Evolutionary conservation across 306 rosid genomes (phyloP), one percentile per base, ranked within the genome.

Genomic region (Acacia acuminata): DNA sequence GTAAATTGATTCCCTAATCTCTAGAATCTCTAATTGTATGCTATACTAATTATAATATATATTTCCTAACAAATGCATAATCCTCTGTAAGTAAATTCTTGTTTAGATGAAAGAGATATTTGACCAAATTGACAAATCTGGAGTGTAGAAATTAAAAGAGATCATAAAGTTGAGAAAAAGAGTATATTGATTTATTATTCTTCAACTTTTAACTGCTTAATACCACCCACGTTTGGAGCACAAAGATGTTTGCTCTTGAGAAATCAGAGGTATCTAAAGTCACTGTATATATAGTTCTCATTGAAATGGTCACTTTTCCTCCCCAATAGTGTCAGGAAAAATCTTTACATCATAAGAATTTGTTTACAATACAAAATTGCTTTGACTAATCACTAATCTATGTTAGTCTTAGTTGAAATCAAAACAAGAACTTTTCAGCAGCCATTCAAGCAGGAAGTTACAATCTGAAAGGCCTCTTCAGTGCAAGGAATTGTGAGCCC

Each of bases 401-500:
- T 58, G 22, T 80, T 17, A 71, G 14, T 48, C 68, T 32, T 25
- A 63, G 27, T 1, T 64, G 40, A 64, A 7, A 64, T 42, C 36
- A 5, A 22, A 43, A 24, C n/a, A 22, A 44, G 12, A 72, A 71
- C 22, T 47, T 15, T 60, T 72, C 76, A 72, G 0, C 24, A 47
- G 15, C 76, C 76, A 16, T 15, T 71, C 58, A 84, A 47, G 42
- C 0, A 17, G 10, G 76, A 45, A 25, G 42, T 25, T 45, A 24
- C 16, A 72, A 3, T 25, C 36, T 14, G 14, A 47, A 72, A 72
- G 24, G 8, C 60, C 16, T 72, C 67, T 25, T 89, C 86, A 5
- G 77, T 77, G 84, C 89, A 88, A 43, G 88, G 91, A 72, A 83
- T 83, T 76, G 89, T 88, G 51, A 88, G 83, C 27, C 94, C 92